Evolutionary conservation across 2,329 filamentous ascomycete genomes (phyloP), one percentile per base, ranked within the genome.

Genomic region (Cladosporium sp.): DNA sequence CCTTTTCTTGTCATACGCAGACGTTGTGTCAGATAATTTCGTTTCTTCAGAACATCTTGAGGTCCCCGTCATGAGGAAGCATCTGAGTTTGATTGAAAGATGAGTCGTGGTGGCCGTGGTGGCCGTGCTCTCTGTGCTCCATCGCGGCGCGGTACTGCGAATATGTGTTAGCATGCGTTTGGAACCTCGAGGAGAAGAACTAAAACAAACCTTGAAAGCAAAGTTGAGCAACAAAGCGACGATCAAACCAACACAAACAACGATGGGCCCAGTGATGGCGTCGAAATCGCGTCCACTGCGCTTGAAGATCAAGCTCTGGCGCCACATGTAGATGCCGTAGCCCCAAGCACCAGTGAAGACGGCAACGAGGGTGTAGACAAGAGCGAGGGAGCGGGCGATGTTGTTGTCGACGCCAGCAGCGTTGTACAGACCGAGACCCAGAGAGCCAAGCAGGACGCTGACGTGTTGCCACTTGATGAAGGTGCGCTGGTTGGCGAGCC

Each of bases 401-500:
- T 76, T 75, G 68, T 95, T 89, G 53, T 76, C 64, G 60, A 84
- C 75, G 6, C 88, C 87, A 0, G 91, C 91, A 0, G 92, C 89
- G 61, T 95, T 92, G 73, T 92, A 96, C 28, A 98, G 74, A 18
- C 86, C 88, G 10, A 98, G 75, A 0, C 89, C 88, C 31, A 98
- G 73, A 18, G 85, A 84, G 35, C 90, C 91, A 19, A 98, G 83
- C 11, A 98, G 78, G 45, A 98, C 83, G 56, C 84, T 86, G 64
- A 98, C 90, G 69, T 97, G 91, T 75, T 97, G 89, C 93, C 93
- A 98, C 71, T 96, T 97, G 70, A 98, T 85, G 68, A 96, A 98
- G 0, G 93, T 98, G 56, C 93, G 86, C 73, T 98, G 92, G 71
- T 98, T 98, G 51, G 93, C 93, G 53, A 98, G 84, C 92, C 93